A percentile compares a stretch with the other conserved stretches of the same genome.
These are phyloP conservation scores for Neofusicoccum umdonicola DNA, from an alignment of 2,329 filamentous ascomycete species.

Conservation along the genomic window DNA sequence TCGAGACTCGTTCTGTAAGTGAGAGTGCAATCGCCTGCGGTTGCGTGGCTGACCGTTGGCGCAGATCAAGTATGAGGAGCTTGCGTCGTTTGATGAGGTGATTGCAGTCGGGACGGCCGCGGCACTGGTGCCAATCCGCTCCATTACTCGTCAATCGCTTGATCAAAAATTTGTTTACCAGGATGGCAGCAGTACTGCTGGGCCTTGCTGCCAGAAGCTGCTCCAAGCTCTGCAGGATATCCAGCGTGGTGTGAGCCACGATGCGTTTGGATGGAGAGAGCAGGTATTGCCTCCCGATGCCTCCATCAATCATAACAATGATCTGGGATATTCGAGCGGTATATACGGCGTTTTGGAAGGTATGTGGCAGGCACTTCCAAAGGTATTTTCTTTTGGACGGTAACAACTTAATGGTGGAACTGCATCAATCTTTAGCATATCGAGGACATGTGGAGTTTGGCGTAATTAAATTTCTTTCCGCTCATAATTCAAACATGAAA, in stretches of 20 bases:
- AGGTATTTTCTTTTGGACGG: background rate
- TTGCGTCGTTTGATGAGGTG: constrained; percentile 23
- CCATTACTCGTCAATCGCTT: constrained; percentile 18
- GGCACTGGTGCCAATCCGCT: constrained; percentile 21
- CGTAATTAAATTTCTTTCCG: too few relatives aligned
- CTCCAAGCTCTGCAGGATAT: background rate
- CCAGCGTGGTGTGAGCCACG: constrained; percentile 1
- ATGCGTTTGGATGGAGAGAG: constrained; percentile 6
- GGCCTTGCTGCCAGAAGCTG: background rate
- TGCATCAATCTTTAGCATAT: background rate
- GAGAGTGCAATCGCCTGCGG: too few relatives aligned
- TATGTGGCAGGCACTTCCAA: constrained; percentile 1
- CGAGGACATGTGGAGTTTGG: too few relatives aligned
- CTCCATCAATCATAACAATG: background rate
- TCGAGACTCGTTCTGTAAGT: constrained; percentile 27
- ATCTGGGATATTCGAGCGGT: background rate
- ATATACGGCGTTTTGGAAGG: background rate
- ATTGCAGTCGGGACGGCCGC: constrained; percentile 26
- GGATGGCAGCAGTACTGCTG: constrained; percentile 3
- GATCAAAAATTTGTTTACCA: constrained; percentile 25
- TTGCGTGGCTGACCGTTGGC: background rate
- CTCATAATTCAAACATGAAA: background rate
- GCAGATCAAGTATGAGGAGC: constrained; percentile 22
- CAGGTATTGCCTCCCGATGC: background rate
- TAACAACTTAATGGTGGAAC: background rate